Conservation (phyloP, 2,329 filamentous ascomycete genomes). For the Botrytis squamosa region DNA sequence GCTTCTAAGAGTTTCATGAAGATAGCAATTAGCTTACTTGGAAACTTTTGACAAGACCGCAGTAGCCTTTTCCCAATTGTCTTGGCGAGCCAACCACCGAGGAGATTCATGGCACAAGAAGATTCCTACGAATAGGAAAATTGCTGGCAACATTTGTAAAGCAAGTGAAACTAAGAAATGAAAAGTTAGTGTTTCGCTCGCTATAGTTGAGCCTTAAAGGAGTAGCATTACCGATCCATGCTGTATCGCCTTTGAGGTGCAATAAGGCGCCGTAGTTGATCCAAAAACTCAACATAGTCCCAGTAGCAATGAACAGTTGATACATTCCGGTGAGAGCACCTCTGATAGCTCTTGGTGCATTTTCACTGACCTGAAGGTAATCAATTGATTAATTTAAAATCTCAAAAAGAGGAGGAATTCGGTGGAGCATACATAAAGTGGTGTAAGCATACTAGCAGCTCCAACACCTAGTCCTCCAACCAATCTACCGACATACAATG, state of each 20-base stretch:
- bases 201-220: not conserved
- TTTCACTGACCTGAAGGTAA: conserved; percentile 51
- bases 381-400: conserved; percentile 41
- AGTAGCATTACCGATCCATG: conserved; percentile 11
- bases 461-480: conserved; percentile 51
- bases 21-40: conserved; percentile 26
- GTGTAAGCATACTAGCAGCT: conserved; percentile 45
- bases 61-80: conserved; percentile 65
- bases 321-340: conserved; percentile 52
- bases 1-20: conserved; percentile 26
- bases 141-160: conserved; percentile 62
- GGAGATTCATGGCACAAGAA: conserved; percentile 60
- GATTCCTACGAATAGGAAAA: conserved; percentile 61
- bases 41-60: conserved; percentile 52
- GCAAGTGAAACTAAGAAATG: conserved; percentile 61
- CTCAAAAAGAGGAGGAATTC: conserved; percentile 29
- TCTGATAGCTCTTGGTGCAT: conserved; percentile 51
- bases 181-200: not conserved
- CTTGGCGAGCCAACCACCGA: conserved; percentile 65
- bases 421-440: conserved; percentile 34
- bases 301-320: conserved; percentile 46
- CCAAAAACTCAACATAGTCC: conserved; percentile 46
- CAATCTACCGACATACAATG: conserved; percentile 66
- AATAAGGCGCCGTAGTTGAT: conserved; percentile 43
- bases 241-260: conserved; percentile 15